Evolutionary conservation across 805 yeast species (phyloP), one percentile per base, ranked within the genome.

Genomic region (Pichia insulana): DNA sequence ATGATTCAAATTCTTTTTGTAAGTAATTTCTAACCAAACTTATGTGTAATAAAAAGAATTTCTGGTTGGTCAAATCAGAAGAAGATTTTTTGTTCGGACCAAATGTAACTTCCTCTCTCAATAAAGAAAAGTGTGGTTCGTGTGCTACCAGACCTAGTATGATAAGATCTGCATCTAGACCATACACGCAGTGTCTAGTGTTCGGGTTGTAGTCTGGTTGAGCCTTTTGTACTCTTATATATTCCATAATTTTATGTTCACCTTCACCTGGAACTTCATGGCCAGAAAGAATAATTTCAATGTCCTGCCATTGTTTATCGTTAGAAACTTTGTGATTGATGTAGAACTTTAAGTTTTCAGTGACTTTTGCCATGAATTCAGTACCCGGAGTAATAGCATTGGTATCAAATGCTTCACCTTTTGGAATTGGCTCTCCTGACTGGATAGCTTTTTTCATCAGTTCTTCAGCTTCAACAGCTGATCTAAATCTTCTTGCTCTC

Each of bases 261-360:
- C 97, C 97, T 69, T 90, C 97, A 52, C 97, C 97, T 3, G 97
- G 97, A 16, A 86, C 97, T 61, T 89, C 96, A 55, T 87, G 96
- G 30, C 96, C 97, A 41, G 92, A 82, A 47, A 90, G 71, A 26
- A 90, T 70, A 46, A 90, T 73, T 42, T 83, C 74, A 40, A 86
- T 70, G 40, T 75, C 73, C 50, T 83, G 82, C 97, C 97, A 90
- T 42, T 79, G 76, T 11, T 89, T 67, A 58, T 90, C 97, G 40
- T 83, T 82, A 3, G 94, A 74, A 32, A 89, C 79, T 59, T 90
- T 90, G 53, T 86, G 82, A 58, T 86, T 86, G 54, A 90, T 82
- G 64, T 83, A 90, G 62, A 86, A 90, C 54, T 85, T 83, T 59
- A 90, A 70, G 56, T 84, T 85, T 40, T 70, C 68, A 1, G 96